Percentiles rank a stretch among this genome's conserved stretches.
phyloP scores from a whole-genome alignment of 768 basidiomycete species.

The Leucocoprinus sp. region DNA sequence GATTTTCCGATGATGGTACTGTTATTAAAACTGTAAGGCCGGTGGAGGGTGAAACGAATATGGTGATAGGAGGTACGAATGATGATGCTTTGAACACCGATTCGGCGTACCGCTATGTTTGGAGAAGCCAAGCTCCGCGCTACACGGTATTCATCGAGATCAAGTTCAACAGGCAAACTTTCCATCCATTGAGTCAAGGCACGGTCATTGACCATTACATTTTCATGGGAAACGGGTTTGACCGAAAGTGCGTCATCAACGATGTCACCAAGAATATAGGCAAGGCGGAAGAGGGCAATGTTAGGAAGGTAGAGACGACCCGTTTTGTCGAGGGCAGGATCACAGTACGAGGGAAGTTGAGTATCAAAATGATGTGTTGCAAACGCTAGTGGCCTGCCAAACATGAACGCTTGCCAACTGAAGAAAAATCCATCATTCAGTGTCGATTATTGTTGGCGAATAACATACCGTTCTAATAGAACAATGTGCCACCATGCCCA shows the following conservation, averaged over 20 bases:
- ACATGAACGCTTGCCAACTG: constrained; percentile 86
- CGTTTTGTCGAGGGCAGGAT: constrained; percentile 52
- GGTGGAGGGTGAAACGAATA: constrained; percentile 78
- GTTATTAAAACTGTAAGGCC: constrained; percentile 44
- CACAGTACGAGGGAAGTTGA: constrained; percentile 60
- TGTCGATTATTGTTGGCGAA: constrained; percentile 8
- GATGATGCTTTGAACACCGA: constrained; percentile 77
- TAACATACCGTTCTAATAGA: constrained; percentile 60
- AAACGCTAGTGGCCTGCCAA: constrained; percentile 69
- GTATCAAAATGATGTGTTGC: constrained; percentile 83
- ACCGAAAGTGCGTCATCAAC: constrained; percentile 80
- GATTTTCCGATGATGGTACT: constrained; percentile 18
- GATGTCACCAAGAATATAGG: constrained; percentile 74
- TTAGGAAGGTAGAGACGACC: constrained; percentile 67
- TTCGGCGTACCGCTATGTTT: constrained; percentile 48
- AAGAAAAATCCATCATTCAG: constrained; percentile 3
- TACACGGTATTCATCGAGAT: constrained; percentile 69
- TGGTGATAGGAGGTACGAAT: constrained; percentile 72
- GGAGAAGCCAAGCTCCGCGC: constrained; percentile 64
- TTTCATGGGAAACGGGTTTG: constrained; percentile 71
- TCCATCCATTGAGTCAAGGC: constrained; percentile 71
- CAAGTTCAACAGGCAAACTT: constrained; percentile 62
- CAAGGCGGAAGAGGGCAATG: constrained; percentile 67
- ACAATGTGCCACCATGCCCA: constrained; percentile 93
- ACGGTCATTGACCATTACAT: constrained; percentile 63